These are phyloP conservation scores for Mucor circinelloides DNA, from an alignment of 371 early-diverging fungal genomes.

Conservation along the genomic window DNA sequence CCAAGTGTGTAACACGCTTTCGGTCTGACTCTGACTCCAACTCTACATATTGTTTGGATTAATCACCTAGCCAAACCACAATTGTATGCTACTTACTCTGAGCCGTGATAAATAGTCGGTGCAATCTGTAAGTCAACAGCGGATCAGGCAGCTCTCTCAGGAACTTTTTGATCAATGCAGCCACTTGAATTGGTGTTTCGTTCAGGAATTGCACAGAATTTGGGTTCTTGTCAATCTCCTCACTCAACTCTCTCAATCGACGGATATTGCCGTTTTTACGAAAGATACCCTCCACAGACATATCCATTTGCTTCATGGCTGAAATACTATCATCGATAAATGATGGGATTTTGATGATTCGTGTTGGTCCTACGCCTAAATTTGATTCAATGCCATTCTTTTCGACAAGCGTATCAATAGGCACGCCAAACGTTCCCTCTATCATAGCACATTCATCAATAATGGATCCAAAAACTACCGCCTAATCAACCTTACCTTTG, in stretches of 20 bases:
- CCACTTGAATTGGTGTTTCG: constrained; percentile 87
- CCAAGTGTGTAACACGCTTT: constrained; percentile 74
- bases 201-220: constrained; percentile 60
- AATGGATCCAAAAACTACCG: neutral
- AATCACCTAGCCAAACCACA: neutral
- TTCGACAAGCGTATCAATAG: constrained; percentile 84
- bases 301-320: constrained; percentile 81
- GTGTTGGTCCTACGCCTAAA: constrained; percentile 76
- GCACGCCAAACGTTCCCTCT: constrained; percentile 90
- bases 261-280: constrained; percentile 96
- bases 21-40: constrained; percentile 57
- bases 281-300: constrained; percentile 91
- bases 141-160: constrained; percentile 95
- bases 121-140: constrained; percentile 84
- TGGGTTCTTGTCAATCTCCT: constrained; percentile 80
- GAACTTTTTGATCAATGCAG: constrained; percentile 93
- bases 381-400: constrained; percentile 82
- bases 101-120: constrained; percentile 80
- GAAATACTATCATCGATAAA: constrained; percentile 85
- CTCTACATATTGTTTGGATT: constrained; percentile 39
- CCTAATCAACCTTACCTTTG: constrained; percentile 50
- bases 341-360: constrained; percentile 76
- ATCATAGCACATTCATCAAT: constrained; percentile 1
- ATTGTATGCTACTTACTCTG: constrained; percentile 56
- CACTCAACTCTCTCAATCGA: constrained; percentile 78